A percentile compares a stretch with the other conserved stretches of the same genome.
Evolutionary conservation across 2,329 filamentous ascomycete species (phyloP).

Genomic region (Dactylellina haptotyla): DNA sequence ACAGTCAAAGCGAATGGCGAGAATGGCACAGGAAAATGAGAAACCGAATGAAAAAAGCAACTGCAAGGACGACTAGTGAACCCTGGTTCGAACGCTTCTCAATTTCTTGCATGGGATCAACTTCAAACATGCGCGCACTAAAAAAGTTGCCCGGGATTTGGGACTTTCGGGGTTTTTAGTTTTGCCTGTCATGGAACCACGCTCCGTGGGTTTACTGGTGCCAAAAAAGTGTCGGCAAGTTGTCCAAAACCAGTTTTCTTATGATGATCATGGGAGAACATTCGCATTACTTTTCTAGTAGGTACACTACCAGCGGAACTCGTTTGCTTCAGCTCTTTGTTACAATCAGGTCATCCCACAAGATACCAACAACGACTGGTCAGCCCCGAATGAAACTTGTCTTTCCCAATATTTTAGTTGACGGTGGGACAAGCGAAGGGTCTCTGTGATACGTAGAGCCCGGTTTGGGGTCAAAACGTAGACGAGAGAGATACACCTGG

Average conservation of each 20-base stretch:
- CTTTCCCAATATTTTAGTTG: too few species aligned
- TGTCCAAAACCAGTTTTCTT: conserved; percentile 9
- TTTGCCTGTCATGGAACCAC: conserved; percentile 40
- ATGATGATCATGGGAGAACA: not conserved
- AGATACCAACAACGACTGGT: conserved; percentile 20
- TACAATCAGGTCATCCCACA: too few species aligned
- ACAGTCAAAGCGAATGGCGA: conserved; percentile 32
- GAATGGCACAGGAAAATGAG: conserved; percentile 16
- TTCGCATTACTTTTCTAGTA: conserved; percentile 15
- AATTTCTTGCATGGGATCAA: conserved; percentile 53
- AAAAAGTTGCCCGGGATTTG: conserved; percentile 37
- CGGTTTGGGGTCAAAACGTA: conserved; percentile 11
- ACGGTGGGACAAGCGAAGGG: conserved; percentile 23
- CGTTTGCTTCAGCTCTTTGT: conserved; percentile 6
- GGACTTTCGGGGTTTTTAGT: conserved; percentile 15
- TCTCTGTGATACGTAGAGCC: conserved; percentile 18
- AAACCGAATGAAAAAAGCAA: conserved; percentile 3
- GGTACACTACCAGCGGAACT: conserved; percentile 10
- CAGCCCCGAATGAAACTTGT: too few species aligned
- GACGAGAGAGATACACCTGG: not conserved
- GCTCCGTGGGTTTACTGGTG: conserved; percentile 26
- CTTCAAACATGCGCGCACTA: conserved; percentile 50
- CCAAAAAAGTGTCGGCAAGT: conserved; percentile 23
- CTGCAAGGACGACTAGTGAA: not conserved
- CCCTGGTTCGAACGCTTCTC: conserved; percentile 44